Base-by-base conservation (phyloP, 768 basidiomycete genomes). In the Hydnomerulius pinastri region DNA sequence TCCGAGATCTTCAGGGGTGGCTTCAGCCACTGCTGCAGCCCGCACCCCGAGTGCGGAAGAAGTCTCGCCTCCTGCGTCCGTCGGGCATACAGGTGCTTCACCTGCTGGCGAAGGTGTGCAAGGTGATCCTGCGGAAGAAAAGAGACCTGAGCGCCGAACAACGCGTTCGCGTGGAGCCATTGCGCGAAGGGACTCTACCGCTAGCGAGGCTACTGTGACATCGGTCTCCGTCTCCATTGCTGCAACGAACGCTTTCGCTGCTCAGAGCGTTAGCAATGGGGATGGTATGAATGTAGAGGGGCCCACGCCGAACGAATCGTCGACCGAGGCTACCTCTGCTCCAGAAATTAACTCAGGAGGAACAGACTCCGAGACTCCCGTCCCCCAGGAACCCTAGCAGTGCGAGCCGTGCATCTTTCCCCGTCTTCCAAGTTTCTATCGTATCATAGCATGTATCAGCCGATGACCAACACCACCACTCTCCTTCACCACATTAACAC, bases 151-250 rank as follows among this genome's bases (percentile, higher is more conserved):
- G 49, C 73, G 81, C 45, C 73, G 81, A 38, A 71, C 77, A 47
- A 76, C 78, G 28, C 73, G 81, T 42, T 73, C 79, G 13, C 72
- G 73, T 54, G 75, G 66, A 46, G 64, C 57, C 18, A 45, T 60
- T 23, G 73, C 65, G 55, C 72, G 80, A 17, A 69, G 78, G 40
- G 75, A 75, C 50, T 85, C 83, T 2, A 79, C 73, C 46, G 73
- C 75, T 15, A 83, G 82, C 52, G 80, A 78, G 50, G 74, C 76
- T 1, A 73, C 75, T 6, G 56, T 50, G 24, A 69, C 71, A 10
- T 73, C 73, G 4, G 59, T 58, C 12, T 68, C 73, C 4, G 63
- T 56, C 3, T 71, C 73, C 3, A 61, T 65, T 36, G 64, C 71
- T 25, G 68, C 63, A 4, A 62, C 43, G 13, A 63, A 62, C 17